Evolutionary conservation across 345 rosid genomes (phyloP).

Genomic region (Corchorus capsularis): DNA sequence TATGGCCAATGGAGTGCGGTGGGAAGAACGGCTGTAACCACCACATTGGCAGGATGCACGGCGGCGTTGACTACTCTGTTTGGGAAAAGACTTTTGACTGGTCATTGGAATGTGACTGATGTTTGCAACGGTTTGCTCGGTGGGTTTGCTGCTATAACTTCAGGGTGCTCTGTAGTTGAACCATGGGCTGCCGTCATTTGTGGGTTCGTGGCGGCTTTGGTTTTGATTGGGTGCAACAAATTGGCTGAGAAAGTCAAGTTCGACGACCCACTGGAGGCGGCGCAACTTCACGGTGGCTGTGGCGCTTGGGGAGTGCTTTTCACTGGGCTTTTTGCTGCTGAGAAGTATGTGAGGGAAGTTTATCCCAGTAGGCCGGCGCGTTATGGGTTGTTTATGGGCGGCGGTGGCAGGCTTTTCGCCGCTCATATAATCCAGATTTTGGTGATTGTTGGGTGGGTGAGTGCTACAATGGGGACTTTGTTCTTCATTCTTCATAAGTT

Average conservation of each 20-base stretch:
- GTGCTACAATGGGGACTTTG: conserved; percentile 81
- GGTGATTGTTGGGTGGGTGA: conserved; percentile 78
- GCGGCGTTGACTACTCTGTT: conserved; percentile 93
- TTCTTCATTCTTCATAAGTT: conserved; percentile 59
- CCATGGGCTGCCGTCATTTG: conserved; percentile 94
- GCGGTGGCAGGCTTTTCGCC: conserved; percentile 75
- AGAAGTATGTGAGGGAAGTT: conserved; percentile 56
- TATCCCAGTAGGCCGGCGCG: conserved; percentile 42
- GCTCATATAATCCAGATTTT: conserved; percentile 78
- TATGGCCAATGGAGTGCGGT: conserved; percentile 87
- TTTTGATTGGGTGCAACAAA: conserved; percentile 72
- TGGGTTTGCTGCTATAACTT: conserved; percentile 86
- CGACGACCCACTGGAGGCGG: conserved; percentile 86
- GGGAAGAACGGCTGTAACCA: conserved; percentile 89
- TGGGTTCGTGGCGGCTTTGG: conserved; percentile 77
- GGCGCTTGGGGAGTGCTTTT: conserved; percentile 89
- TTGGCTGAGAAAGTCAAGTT: conserved; percentile 55
- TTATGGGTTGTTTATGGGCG: conserved; percentile 86
- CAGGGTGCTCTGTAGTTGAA: conserved; percentile 84
- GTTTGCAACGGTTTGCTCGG: conserved; percentile 92
- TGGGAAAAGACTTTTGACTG: conserved; percentile 65
- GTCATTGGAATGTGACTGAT: conserved; percentile 91
- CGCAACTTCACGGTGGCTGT: conserved; percentile 92
- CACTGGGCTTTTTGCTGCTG: conserved; percentile 69
- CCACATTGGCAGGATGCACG: conserved; percentile 83